phyloP scores from a whole-genome alignment of 1,284 basidiomycete species.

The Melanopsichium pennsylvanicum region DNA sequence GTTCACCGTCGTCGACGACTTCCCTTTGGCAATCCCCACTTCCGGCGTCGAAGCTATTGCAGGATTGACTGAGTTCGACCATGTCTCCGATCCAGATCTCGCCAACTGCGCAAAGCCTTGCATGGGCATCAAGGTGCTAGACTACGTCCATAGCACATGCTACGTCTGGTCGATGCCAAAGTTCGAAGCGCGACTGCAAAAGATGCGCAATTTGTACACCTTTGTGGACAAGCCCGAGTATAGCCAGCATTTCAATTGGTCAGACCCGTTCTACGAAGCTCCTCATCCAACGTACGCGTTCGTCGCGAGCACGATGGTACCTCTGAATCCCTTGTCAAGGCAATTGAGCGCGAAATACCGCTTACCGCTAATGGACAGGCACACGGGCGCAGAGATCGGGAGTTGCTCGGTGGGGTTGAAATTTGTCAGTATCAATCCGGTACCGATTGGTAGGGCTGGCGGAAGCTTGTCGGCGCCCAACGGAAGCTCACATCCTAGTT shows the following conservation, averaged over 20 bases:
- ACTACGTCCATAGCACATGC: conserved; percentile 45
- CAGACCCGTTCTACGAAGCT: conserved; percentile 82
- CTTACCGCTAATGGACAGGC: conserved; percentile 43
- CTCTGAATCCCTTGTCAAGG: conserved; percentile 80
- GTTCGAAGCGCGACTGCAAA: conserved; percentile 84
- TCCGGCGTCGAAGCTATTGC: conserved; percentile 83
- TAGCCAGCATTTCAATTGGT: conserved; percentile 80
- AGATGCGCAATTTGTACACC: conserved; percentile 92
- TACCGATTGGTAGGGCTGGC: conserved; percentile 3
- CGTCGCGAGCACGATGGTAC: conserved; percentile 82
- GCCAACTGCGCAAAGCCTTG: conserved; percentile 70
- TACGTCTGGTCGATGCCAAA: conserved; percentile 82
- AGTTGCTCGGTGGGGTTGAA: conserved; percentile 50
- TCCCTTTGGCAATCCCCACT: conserved; percentile 78
- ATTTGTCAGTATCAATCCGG: conserved; percentile 51
- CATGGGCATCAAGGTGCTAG: conserved; percentile 85
- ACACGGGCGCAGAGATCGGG: conserved; percentile 37
- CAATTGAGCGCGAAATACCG: conserved; percentile 66
- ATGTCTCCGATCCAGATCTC: conserved; percentile 67
- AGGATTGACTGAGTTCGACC: conserved; percentile 86
- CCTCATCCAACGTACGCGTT: conserved; percentile 72
- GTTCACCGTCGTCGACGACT: conserved; percentile 85
- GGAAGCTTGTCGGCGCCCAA: conserved; percentile 22
- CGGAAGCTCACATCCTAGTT: conserved; percentile 9
- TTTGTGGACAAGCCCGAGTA: conserved; percentile 89